Percentiles rank a stretch among this genome's conserved stretches.
These are phyloP conservation scores for Calonectria multiphialidica DNA, from an alignment of 2,329 filamentous ascomycete genomes.

Conservation along the genomic window DNA sequence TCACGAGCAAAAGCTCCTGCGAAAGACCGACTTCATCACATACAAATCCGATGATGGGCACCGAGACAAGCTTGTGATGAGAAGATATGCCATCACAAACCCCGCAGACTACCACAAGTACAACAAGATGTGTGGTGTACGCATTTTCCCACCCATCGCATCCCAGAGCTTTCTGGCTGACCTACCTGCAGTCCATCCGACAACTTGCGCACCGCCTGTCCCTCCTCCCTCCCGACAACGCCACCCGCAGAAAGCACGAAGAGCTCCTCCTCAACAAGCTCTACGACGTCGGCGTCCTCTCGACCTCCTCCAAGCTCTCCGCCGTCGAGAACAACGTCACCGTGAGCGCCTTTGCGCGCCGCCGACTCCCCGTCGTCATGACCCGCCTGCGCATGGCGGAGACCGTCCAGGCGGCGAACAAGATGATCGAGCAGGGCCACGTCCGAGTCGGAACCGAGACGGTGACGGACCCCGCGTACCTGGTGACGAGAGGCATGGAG, in stretches of 20 bases:
- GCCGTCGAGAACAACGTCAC: constrained; percentile 90
- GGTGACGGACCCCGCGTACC: constrained; percentile 88
- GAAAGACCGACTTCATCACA: constrained; percentile 92
- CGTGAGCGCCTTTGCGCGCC: constrained; percentile 87
- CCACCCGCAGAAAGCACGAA: constrained; percentile 86
- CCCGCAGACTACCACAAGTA: constrained; percentile 84
- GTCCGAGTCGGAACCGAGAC: constrained; percentile 92
- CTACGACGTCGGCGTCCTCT: constrained; percentile 90
- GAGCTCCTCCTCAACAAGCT: constrained; percentile 90
- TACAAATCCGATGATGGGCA: constrained; percentile 92
- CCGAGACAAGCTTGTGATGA: constrained; percentile 82
- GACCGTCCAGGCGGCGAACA: constrained; percentile 85
- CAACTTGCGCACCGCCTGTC: constrained; percentile 91
- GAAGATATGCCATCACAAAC: constrained; percentile 92
- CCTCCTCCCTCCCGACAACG: constrained; percentile 82
- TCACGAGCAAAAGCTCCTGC: constrained; percentile 96
- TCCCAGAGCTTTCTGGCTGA: constrained; percentile 9
- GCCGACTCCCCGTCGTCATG: constrained; percentile 91
- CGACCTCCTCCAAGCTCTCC: constrained; percentile 80
- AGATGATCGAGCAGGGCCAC: constrained; percentile 94
- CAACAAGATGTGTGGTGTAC: constrained; percentile 75
- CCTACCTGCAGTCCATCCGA: constrained; percentile 74
- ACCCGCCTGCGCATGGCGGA: constrained; percentile 92
- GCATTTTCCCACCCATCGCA: constrained; percentile 48
- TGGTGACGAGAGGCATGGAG: constrained; percentile 91